phyloP scores from a whole-genome alignment of 2,329 filamentous ascomycete species.

The Orbilia javanica region DNA sequence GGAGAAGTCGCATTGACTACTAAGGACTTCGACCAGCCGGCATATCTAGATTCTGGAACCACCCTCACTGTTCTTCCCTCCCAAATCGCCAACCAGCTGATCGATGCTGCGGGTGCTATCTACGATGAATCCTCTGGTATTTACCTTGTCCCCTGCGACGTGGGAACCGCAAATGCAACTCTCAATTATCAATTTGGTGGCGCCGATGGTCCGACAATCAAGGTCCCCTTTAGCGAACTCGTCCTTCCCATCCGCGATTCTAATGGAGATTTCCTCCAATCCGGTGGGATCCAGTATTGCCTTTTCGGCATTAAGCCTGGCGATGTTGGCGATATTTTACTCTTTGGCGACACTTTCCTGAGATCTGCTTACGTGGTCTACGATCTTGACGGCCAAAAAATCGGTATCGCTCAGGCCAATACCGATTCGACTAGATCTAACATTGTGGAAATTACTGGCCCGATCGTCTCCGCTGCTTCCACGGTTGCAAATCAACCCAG shows the following conservation, averaged over 20 bases:
- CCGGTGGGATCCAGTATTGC: conserved; percentile 73
- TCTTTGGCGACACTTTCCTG: conserved; percentile 79
- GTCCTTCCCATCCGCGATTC: conserved; percentile 64
- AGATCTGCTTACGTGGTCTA: conserved; percentile 82
- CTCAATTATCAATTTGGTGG: conserved; percentile 55
- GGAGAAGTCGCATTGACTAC: conserved; percentile 68
- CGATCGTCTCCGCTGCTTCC: conserved; percentile 37
- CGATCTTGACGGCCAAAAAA: conserved; percentile 69
- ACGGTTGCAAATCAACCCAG: conserved; percentile 30
- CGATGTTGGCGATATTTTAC: conserved; percentile 69
- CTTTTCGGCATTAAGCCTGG: conserved; percentile 75
- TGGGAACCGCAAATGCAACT: conserved; percentile 23
- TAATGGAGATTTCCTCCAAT: conserved; percentile 67
- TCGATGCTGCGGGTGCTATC: conserved; percentile 63
- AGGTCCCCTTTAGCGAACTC: conserved; percentile 71
- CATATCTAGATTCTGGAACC: conserved; percentile 58
- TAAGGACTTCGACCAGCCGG: conserved; percentile 62
- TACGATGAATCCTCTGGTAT: conserved; percentile 43
- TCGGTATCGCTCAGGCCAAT: conserved; percentile 48
- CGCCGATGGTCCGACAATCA: conserved; percentile 67
- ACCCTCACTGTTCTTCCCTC: conserved; percentile 62
- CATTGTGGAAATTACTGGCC: conserved; percentile 46
- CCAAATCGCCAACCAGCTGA: conserved; percentile 57
- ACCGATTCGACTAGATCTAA: conserved; percentile 34
- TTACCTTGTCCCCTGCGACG: conserved; percentile 41